A percentile compares a stretch with the other conserved stretches of the same genome.
phyloP scores from a whole-genome alignment of 768 basidiomycete species.

The Lanmaoa pseudosensibilis region DNA sequence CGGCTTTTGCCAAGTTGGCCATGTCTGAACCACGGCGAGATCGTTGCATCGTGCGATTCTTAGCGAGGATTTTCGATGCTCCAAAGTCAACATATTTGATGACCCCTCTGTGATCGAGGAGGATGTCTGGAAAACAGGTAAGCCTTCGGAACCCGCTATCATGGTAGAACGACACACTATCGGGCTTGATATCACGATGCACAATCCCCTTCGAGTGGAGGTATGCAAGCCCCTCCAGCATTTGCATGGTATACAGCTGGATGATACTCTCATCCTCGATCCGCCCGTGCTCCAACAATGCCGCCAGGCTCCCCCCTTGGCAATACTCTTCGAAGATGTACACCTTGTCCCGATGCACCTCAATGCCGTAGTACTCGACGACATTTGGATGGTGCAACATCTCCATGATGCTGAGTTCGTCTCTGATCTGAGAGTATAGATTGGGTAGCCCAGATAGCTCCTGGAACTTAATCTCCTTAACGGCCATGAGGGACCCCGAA shows the following conservation, averaged over 20 bases:
- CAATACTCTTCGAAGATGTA: conserved; percentile 99
- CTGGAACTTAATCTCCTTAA: conserved; percentile 98
- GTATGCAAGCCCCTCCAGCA: conserved; percentile 92
- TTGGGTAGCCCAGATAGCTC: conserved; percentile 86
- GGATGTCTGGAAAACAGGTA: conserved; percentile 66
- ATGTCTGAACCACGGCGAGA: conserved; percentile 58
- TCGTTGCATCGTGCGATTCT: conserved; percentile 77
- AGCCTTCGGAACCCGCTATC: conserved; percentile 3
- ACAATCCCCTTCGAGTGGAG: conserved; percentile 90
- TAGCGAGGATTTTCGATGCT: conserved; percentile 93
- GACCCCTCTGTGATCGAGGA: conserved; percentile 84
- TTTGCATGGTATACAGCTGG: conserved; percentile 94
- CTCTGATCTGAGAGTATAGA: conserved; percentile 88
- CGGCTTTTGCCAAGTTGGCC: conserved; percentile 30
- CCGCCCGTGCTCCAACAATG: conserved; percentile 85
- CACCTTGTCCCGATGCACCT: conserved; percentile 97
- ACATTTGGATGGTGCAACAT: conserved; percentile 97
- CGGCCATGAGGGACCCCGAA: conserved; percentile 94
- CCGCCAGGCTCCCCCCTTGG: conserved; percentile 89
- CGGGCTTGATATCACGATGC: conserved; percentile 97
- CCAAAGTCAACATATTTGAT: conserved; percentile 99
- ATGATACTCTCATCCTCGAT: conserved; percentile 97
- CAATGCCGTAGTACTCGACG: conserved; percentile 98
- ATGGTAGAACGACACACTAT: conserved; percentile 63
- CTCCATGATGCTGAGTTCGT: conserved; percentile 97